These are phyloP conservation scores for Apophysomyces elegans DNA, from an alignment of 371 early-diverging fungal genomes.

Conservation along the genomic window DNA sequence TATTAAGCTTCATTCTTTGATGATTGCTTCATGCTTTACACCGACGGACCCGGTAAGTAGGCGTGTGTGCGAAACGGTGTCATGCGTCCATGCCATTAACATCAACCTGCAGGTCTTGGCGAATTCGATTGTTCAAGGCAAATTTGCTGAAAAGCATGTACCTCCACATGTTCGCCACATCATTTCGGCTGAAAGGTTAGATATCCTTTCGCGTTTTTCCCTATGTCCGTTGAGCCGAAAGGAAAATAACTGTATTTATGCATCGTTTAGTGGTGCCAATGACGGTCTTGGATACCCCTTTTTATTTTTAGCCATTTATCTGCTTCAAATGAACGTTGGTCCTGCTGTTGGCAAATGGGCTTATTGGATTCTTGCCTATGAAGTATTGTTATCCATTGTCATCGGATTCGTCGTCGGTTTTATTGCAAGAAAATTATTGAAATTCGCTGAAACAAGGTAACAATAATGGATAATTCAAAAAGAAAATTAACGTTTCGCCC, in stretches of 20 bases:
- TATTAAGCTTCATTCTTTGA: slow-evolving; percentile 39
- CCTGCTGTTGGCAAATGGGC: slow-evolving; percentile 75
- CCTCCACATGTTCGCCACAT: slow-evolving; percentile 81
- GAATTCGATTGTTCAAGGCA: slow-evolving; percentile 92
- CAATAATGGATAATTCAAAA: no score
- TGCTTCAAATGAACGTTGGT: slow-evolving; percentile 58
- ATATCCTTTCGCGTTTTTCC: not conserved
- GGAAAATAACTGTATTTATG: no score
- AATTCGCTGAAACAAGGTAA: slow-evolving; percentile 65
- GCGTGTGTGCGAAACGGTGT: not conserved
- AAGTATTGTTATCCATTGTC: slow-evolving; percentile 71
- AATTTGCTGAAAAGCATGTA: slow-evolving; percentile 91
- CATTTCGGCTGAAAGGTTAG: slow-evolving; percentile 79
- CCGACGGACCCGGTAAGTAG: slow-evolving; percentile 51
- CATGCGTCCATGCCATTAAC: not conserved
- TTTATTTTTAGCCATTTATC: slow-evolving; percentile 74
- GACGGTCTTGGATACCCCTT: slow-evolving; percentile 89
- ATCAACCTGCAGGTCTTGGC: slow-evolving; percentile 67
- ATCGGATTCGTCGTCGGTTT: slow-evolving; percentile 84
- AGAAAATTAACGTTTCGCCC: no score
- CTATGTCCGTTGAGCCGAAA: no score
- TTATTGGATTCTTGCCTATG: slow-evolving; percentile 70
- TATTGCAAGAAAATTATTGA: slow-evolving; percentile 68
- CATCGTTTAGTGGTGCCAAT: slow-evolving; percentile 65
- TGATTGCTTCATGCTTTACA: slow-evolving; percentile 51